These are phyloP conservation scores for Fusarium cyanostomum DNA, from an alignment of 2,329 filamentous ascomycete species.

Conservation along the genomic window DNA sequence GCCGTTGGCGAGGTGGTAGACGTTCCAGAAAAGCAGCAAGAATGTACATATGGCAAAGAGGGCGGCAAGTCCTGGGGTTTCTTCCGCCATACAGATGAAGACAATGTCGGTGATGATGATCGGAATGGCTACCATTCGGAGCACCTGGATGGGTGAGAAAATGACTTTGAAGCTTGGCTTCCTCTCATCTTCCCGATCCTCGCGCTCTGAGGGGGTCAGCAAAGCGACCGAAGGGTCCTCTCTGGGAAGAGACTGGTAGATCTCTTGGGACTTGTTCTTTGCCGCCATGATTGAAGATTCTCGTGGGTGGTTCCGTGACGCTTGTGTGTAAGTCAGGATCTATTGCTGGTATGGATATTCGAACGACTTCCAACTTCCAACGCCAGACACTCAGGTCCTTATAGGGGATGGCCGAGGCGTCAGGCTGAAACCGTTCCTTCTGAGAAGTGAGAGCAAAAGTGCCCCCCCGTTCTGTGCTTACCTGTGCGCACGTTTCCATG, in stretches of 20 bases:
- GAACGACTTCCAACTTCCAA: not conserved
- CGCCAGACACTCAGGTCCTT: slow-evolving; percentile 11
- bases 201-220: slow-evolving; percentile 18
- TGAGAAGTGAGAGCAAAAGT: not conserved
- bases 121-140: slow-evolving; percentile 24
- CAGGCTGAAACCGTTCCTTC: not conserved
- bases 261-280: slow-evolving; percentile 17
- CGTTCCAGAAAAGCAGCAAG: slow-evolving; percentile 23
- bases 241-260: slow-evolving; percentile 28
- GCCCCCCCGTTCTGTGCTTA: slow-evolving; percentile 16
- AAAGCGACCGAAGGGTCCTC: slow-evolving; percentile 31
- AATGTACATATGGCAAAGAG: slow-evolving; percentile 25
- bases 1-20: slow-evolving; percentile 9
- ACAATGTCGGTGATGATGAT: slow-evolving; percentile 28
- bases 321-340: not conserved
- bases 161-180: slow-evolving; percentile 18
- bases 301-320: not conserved
- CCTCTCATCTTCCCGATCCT: slow-evolving; percentile 12
- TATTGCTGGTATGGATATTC: not conserved
- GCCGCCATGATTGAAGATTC: slow-evolving; percentile 21
- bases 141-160: slow-evolving; percentile 28
- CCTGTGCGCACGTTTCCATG: slow-evolving; percentile 19
- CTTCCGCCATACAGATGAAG: slow-evolving; percentile 8
- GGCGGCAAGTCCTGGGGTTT: not conserved
- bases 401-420: slow-evolving; percentile 26